Conservation (phyloP, 2,329 filamentous ascomycete genomes). For the Cryphonectria parasitica region DNA sequence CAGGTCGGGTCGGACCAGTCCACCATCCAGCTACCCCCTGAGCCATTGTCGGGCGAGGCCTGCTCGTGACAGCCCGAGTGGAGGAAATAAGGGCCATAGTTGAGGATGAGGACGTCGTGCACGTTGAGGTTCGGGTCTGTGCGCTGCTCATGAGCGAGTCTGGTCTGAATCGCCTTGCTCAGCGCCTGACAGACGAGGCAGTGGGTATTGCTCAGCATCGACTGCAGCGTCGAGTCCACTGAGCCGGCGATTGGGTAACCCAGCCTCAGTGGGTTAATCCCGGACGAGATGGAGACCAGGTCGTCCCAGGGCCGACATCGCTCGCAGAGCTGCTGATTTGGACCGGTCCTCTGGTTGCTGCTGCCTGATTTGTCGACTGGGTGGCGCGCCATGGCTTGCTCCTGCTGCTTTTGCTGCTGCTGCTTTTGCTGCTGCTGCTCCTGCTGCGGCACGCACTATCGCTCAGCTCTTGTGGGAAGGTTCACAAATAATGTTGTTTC, state of each 20-base stretch:
- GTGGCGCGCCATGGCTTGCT: slow-evolving; percentile 8
- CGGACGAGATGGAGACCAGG: slow-evolving; percentile 9
- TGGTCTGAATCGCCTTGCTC: not conserved
- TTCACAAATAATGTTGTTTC: not conserved
- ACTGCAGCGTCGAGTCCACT: slow-evolving; percentile 12
- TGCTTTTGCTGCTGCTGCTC: not conserved
- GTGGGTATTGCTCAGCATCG: slow-evolving; percentile 3
- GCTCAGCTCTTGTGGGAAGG: not conserved
- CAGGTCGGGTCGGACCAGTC: slow-evolving; percentile 14
- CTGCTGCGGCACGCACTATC: not conserved
- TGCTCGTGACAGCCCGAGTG: slow-evolving; percentile 10
- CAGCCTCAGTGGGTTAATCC: slow-evolving; percentile 11
- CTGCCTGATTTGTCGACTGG: slow-evolving; percentile 6
- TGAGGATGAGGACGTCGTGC: slow-evolving; percentile 9
- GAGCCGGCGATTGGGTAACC: slow-evolving; percentile 15
- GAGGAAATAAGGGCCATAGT: slow-evolving; percentile 7
- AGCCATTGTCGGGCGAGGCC: slow-evolving; percentile 1
- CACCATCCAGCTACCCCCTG: slow-evolving; percentile 10
- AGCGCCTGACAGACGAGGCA: slow-evolving; percentile 14
- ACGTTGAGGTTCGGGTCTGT: slow-evolving; percentile 1
- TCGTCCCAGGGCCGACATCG: slow-evolving; percentile 15
- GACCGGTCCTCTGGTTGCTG: not conserved
- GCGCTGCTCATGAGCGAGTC: slow-evolving; percentile 13
- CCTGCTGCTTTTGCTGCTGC: not conserved
- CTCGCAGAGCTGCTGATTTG: slow-evolving; percentile 14